Percentiles rank a stretch among this genome's conserved stretches.
These are phyloP conservation scores for Gastrolobium bilobum DNA, from an alignment of 306 rosid genomes.

Conservation along the genomic window DNA sequence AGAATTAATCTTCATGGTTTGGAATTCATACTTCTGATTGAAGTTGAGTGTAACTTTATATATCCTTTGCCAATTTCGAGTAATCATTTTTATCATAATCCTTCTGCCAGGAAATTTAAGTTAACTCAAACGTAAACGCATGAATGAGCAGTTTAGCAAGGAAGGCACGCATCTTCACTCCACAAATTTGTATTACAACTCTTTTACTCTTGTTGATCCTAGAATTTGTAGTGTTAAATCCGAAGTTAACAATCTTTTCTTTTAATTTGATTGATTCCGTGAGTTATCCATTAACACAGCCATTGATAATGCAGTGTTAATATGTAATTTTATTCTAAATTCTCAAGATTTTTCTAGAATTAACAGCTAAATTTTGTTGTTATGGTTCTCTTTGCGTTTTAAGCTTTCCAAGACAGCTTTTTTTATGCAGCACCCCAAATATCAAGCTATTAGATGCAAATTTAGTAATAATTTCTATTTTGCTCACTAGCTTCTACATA, in stretches of 20 bases:
- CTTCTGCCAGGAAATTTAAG: constrained; percentile 53
- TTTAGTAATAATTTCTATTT: background rate
- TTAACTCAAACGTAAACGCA: constrained; percentile 34
- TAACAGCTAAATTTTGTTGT: background rate
- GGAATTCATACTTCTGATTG: background rate
- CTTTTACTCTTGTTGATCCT: constrained; percentile 32
- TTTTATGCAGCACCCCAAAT: background rate
- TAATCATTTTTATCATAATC: constrained; percentile 34
- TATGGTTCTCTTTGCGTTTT: background rate
- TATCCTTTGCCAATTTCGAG: constrained; percentile 23
- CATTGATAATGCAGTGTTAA: background rate
- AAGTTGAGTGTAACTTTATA: background rate
- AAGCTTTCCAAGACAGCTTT: background rate
- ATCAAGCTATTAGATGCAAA: constrained; percentile 5
- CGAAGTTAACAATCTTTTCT: constrained; percentile 12
- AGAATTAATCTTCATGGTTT: constrained; percentile 29
- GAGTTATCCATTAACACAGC: constrained; percentile 18
- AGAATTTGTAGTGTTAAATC: constrained; percentile 34
- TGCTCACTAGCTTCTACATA: background rate
- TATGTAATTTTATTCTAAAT: constrained; percentile 8
- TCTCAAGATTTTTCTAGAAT: background rate
- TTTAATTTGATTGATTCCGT: background rate
- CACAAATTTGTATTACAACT: constrained; percentile 37
- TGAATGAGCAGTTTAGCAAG: constrained; percentile 38
- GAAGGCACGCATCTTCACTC: constrained; percentile 45